These are phyloP conservation scores for Gyrodon tennesseensis DNA, from an alignment of 1,284 basidiomycete genomes.

Conservation along the genomic window DNA sequence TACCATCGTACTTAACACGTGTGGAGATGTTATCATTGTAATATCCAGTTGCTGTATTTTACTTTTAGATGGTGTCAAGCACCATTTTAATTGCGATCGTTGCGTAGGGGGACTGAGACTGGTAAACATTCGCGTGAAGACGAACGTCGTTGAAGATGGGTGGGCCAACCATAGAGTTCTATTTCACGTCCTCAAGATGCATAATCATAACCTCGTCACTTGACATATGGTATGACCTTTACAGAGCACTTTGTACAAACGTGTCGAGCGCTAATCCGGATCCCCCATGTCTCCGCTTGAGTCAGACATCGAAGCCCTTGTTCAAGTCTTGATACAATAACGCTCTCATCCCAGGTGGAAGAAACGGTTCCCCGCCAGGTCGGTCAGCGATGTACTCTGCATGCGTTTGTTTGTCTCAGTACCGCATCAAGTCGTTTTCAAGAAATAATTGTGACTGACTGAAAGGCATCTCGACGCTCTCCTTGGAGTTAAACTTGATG, in stretches of 20 bases:
- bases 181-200: neutral
- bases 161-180: neutral
- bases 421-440: neutral
- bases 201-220: neutral
- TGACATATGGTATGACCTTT: neutral
- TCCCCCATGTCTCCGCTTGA: neutral
- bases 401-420: slow-evolving; percentile 1
- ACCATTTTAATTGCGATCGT: slow-evolving; percentile 8
- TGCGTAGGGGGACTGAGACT: neutral
- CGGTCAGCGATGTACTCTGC: slow-evolving; percentile 63
- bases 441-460: slow-evolving; percentile 52
- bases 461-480: slow-evolving; percentile 96
- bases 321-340: slow-evolving; percentile 83
- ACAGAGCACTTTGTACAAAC: neutral
- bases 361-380: slow-evolving; percentile 56
- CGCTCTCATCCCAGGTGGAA: slow-evolving; percentile 88
- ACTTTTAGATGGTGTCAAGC: slow-evolving; percentile 11
- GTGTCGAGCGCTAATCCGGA: neutral
- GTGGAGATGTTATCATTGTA: slow-evolving; percentile 26
- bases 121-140: neutral
- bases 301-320: slow-evolving; percentile 70
- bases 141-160: neutral
- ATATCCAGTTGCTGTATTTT: slow-evolving; percentile 38
- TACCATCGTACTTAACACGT: slow-evolving; percentile 28
- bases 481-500: slow-evolving; percentile 76